phyloP scores from a whole-genome alignment of 768 basidiomycete species.

The Hydnum rufescens region DNA sequence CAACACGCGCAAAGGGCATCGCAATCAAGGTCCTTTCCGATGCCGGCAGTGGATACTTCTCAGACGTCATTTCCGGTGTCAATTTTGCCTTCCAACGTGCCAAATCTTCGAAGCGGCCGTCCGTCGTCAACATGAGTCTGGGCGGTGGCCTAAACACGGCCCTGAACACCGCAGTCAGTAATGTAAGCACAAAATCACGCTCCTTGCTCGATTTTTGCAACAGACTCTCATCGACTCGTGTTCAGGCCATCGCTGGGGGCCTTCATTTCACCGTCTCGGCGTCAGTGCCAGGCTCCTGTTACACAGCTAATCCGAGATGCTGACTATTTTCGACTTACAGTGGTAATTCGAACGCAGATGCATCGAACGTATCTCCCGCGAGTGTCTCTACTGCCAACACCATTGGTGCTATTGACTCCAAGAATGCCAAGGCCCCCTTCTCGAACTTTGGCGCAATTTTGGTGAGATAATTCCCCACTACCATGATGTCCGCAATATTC shows the following conservation, averaged over 20 bases:
- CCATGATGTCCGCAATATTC: background rate
- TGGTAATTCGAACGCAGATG: slow-evolving; percentile 10
- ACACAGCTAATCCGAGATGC: background rate
- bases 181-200: no score
- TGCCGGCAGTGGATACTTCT: slow-evolving; percentile 14
- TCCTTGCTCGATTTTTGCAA: background rate
- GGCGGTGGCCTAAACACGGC: slow-evolving; percentile 16
- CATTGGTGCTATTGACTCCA: slow-evolving; percentile 9
- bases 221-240: background rate
- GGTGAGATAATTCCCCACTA: background rate
- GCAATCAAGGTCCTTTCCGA: slow-evolving; percentile 27
- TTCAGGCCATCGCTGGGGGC: slow-evolving; percentile 9
- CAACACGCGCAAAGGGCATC: slow-evolving; percentile 20
- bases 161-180: slow-evolving; percentile 19
- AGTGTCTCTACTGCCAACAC: slow-evolving; percentile 10
- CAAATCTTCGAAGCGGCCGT: slow-evolving; percentile 15
- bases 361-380: slow-evolving; percentile 8
- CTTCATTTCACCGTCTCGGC: slow-evolving; percentile 10
- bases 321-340: no score
- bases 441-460: slow-evolving; percentile 11
- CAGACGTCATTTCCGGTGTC: slow-evolving; percentile 18
- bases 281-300: background rate
- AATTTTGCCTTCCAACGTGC: slow-evolving; percentile 17
- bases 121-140: slow-evolving; percentile 22
- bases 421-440: slow-evolving; percentile 6